Base-by-base conservation (phyloP, 192 early-diverging fungal species). In the Coemansia reversa region DNA sequence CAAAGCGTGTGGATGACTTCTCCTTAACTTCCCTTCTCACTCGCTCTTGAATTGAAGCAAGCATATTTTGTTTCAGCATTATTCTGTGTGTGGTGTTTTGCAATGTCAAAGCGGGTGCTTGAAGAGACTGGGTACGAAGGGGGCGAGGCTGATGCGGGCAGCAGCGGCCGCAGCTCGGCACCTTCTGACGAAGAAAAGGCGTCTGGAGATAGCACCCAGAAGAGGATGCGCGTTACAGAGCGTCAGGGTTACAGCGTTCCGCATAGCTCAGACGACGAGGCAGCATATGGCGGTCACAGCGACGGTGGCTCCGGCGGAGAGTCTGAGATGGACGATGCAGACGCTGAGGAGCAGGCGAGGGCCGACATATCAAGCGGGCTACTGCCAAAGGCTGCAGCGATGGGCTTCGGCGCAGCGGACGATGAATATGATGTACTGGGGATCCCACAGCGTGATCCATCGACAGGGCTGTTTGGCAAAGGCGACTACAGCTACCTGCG, bases 401-500 rank as follows among this genome's bases (percentile, higher is more conserved):
- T 58, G 14, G 64, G 51, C 0, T 67, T 74, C 32, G 57, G n/a
- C 5, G 67, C 63, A 29, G 58, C 54, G 1, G 60, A 52, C 5
- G 75, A 77, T 55, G 69, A 65, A 28, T 79, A 79, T 62, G 67
- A 72, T 54, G 60, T 79, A 49, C 61, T 79, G 64, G 60, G 54
- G 7, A 59, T 72, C 7, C 70, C 76, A 14, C 67, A 60, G 42
- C 67, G 76, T 35, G 67, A 79, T 52, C 50, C 65, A 20, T 56
- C 76, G 23, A 70, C 76, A 7, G 71, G 85, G 6, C 74, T 89
- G 49, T 92, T 92, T 79, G 86, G 83, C 22, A 75, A 84, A 57
- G 77, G 86, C 62, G 89, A 92, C 73, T 92, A 88, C 69, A 91
- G 90, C 35, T 84, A 86, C 69, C 75, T 94, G 19, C 72, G 83